phyloP scores from a whole-genome alignment of 352 stramenopile species.

The Halophytophthora polymorphica region DNA sequence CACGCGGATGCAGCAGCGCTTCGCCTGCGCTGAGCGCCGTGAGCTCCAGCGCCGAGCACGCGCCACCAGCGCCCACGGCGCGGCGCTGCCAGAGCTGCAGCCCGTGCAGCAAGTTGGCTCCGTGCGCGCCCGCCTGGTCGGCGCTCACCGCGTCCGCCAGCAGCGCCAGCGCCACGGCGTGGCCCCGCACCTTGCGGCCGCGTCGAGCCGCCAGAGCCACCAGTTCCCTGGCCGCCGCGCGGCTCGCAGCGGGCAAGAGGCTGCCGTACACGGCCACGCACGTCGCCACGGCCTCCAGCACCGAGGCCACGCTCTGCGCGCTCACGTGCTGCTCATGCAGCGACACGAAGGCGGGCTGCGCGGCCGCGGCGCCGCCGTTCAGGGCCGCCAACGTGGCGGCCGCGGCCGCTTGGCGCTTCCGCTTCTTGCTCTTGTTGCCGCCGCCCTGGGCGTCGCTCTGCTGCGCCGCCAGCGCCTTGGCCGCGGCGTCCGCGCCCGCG shows the following conservation, averaged over 20 bases:
- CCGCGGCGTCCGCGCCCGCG: slow-evolving; percentile 8
- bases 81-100: slow-evolving; percentile 56
- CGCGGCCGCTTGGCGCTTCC: slow-evolving; percentile 66
- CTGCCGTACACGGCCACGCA: slow-evolving; percentile 62
- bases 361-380: slow-evolving; percentile 13
- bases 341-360: slow-evolving; percentile 47
- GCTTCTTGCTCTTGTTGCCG: slow-evolving; percentile 76
- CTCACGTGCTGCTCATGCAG: slow-evolving; percentile 42
- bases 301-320: slow-evolving; percentile 42
- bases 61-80: slow-evolving; percentile 12
- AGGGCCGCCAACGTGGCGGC: slow-evolving; percentile 39
- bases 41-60: slow-evolving; percentile 37
- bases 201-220: slow-evolving; percentile 35
- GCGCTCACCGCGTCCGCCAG: slow-evolving; percentile 53
- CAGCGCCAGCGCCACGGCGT: slow-evolving; percentile 49
- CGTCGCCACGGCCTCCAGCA: slow-evolving; percentile 47
- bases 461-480: slow-evolving; percentile 13
- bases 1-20: slow-evolving; percentile 68
- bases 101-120: slow-evolving; percentile 45
- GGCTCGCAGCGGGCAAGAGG: slow-evolving; percentile 43
- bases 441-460: slow-evolving; percentile 20
- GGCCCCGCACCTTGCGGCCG: slow-evolving; percentile 17
- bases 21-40: slow-evolving; percentile 64
- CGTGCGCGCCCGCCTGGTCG: slow-evolving; percentile 52
- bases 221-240: slow-evolving; percentile 44